A percentile compares a stretch with the other conserved stretches of the same genome.
Evolutionary conservation across 164 flowering plant genomes (phyloP).

Genomic region (Sextonia rubra): DNA sequence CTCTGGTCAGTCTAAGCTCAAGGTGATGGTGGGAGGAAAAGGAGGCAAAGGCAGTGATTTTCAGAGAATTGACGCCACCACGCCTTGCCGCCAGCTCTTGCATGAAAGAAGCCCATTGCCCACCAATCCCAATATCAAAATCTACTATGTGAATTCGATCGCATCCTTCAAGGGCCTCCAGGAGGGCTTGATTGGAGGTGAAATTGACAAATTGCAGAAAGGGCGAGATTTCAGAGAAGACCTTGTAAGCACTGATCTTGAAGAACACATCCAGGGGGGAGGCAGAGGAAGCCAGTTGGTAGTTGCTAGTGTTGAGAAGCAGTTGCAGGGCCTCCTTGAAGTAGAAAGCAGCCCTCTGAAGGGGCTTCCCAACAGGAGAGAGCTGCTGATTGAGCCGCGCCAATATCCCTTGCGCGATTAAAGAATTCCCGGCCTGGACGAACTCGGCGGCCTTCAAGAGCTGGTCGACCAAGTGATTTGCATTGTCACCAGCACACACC

Average conservation of each 20-base stretch:
- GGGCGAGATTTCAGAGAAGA: slow-evolving; percentile 72
- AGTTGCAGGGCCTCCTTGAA: slow-evolving; percentile 71
- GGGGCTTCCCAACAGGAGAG: slow-evolving; percentile 72
- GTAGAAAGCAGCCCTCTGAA: slow-evolving; percentile 74
- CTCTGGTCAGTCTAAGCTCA: slow-evolving; percentile 55
- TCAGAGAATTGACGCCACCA: slow-evolving; percentile 42
- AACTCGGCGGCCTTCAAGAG: slow-evolving; percentile 82
- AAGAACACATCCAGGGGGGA: slow-evolving; percentile 47
- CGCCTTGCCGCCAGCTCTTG: slow-evolving; percentile 58
- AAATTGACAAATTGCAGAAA: slow-evolving; percentile 63
- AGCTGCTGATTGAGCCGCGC: slow-evolving; percentile 99
- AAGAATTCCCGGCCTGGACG: slow-evolving; percentile 69
- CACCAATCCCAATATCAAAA: slow-evolving; percentile 81
- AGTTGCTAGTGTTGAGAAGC: slow-evolving; percentile 36
- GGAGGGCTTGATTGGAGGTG: slow-evolving; percentile 75
- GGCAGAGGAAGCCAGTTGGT: slow-evolving; percentile 18
- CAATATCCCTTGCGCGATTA: slow-evolving; percentile 99
- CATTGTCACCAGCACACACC: slow-evolving; percentile 31
- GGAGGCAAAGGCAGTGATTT: slow-evolving; percentile 65
- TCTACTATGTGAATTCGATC: slow-evolving; percentile 56
- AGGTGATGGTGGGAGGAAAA: slow-evolving; percentile 44
- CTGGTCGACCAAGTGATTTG: slow-evolving; percentile 44
- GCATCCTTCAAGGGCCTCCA: slow-evolving; percentile 52
- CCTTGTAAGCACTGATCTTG: slow-evolving; percentile 68
- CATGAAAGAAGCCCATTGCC: slow-evolving; percentile 86